Percentiles rank a stretch among this genome's conserved stretches.
phyloP scores from a whole-genome alignment of 2,329 filamentous ascomycete genomes.

The Cladosporium cucumerinum region DNA sequence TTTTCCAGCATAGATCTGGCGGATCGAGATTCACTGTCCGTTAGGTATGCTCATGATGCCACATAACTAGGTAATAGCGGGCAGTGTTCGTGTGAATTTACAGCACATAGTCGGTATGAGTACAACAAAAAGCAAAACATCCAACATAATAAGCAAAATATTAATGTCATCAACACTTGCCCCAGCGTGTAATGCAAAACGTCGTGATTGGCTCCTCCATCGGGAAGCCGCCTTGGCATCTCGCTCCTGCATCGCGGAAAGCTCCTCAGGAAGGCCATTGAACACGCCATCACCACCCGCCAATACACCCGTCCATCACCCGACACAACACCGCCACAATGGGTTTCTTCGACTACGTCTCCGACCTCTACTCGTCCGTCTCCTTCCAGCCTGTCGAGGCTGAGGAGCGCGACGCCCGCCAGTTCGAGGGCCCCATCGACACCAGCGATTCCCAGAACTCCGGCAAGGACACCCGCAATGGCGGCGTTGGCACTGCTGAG shows the following conservation, averaged over 20 bases:
- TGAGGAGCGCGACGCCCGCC: slow-evolving; percentile 52
- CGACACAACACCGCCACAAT: slow-evolving; percentile 41
- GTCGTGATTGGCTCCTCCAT: slow-evolving; percentile 6
- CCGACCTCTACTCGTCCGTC: slow-evolving; percentile 63
- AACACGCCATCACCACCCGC: slow-evolving; percentile 8
- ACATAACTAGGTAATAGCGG: not conserved
- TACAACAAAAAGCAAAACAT: not conserved
- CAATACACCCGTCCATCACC: not conserved
- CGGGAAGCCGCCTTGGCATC: slow-evolving; percentile 11
- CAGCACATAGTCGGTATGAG: not conserved
- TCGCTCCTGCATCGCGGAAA: slow-evolving; percentile 13
- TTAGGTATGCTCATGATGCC: not conserved
- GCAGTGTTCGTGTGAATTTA: fast-evolving
- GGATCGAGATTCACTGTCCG: not conserved
- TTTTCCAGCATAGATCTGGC: not conserved
- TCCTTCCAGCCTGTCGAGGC: slow-evolving; percentile 59
- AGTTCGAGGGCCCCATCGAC: slow-evolving; percentile 47
- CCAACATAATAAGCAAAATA: not conserved
- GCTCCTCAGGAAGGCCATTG: slow-evolving; percentile 13
- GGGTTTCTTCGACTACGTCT: slow-evolving; percentile 63
- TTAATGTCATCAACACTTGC: not conserved
- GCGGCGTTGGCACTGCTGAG: slow-evolving; percentile 29
- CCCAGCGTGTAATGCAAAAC: not conserved
- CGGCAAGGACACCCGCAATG: slow-evolving; percentile 30
- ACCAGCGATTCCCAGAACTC: slow-evolving; percentile 42